Percentiles rank a stretch among this genome's conserved stretches.
Evolutionary conservation across 2,329 filamentous ascomycete species (phyloP).

Genomic region (Colletotrichum paranaense): DNA sequence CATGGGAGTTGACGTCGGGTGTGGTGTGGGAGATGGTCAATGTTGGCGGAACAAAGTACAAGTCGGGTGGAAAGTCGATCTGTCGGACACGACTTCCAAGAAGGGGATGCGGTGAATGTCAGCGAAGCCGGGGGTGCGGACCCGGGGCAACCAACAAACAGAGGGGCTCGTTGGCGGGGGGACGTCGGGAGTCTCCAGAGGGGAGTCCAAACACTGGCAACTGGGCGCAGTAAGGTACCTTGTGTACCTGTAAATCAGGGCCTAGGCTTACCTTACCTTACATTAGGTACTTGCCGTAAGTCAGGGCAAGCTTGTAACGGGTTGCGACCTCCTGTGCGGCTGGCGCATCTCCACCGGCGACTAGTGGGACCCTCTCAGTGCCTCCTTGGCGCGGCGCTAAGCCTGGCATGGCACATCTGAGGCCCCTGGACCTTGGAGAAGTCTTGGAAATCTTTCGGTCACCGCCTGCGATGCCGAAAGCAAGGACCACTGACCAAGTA

Average conservation of each 20-base stretch:
- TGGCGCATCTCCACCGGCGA: constrained; percentile 31
- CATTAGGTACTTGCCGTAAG: too few species aligned
- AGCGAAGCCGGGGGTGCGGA: constrained; percentile 30
- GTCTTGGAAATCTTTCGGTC: constrained; percentile 17
- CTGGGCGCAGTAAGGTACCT: too few species aligned
- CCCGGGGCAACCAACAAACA: constrained; percentile 38
- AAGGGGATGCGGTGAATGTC: constrained; percentile 37
- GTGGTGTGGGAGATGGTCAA: constrained; percentile 8
- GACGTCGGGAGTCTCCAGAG: constrained; percentile 18
- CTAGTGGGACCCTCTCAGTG: constrained; percentile 17
- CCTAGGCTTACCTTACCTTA: background rate
- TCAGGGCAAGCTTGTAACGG: constrained; percentile 24
- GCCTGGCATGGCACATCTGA: constrained; percentile 26
- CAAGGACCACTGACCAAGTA: constrained; percentile 7
- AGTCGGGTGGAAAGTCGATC: constrained; percentile 11
- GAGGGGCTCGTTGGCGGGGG: constrained; percentile 38
- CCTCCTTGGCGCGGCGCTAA: constrained; percentile 24
- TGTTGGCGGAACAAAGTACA: constrained; percentile 20
- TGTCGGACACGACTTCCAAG: constrained; percentile 33
- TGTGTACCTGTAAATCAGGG: background rate
- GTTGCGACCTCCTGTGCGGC: constrained; percentile 35
- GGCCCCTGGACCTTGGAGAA: constrained; percentile 28
- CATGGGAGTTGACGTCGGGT: constrained; percentile 19
- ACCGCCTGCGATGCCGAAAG: constrained; percentile 34
- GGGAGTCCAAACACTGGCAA: constrained; percentile 11